phyloP scores from a whole-genome alignment of 2,329 filamentous ascomycete genomes.

The Fusarium neocosmosporiellum region DNA sequence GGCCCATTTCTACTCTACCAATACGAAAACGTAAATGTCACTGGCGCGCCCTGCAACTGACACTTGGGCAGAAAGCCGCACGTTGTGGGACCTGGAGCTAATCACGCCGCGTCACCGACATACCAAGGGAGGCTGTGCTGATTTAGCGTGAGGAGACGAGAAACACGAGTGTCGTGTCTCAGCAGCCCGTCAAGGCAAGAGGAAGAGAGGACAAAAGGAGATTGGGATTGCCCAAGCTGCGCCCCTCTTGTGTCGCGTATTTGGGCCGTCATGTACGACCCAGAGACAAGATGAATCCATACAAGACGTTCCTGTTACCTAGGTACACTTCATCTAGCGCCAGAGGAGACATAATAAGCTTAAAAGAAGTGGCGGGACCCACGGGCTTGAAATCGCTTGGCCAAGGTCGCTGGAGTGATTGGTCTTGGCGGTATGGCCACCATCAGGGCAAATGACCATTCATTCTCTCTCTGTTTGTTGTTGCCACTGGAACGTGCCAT shows the following conservation, averaged over 20 bases:
- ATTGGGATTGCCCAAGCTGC: neutral
- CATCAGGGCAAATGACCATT: neutral
- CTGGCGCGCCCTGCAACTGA: conserved; percentile 2
- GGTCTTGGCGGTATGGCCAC: neutral
- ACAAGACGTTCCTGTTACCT: neutral
- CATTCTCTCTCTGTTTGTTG: neutral
- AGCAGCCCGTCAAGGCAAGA: neutral
- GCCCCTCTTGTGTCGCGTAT: neutral
- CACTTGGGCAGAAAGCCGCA: neutral
- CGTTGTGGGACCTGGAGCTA: neutral
- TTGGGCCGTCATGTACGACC: neutral
- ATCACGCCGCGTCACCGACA: conserved; percentile 9
- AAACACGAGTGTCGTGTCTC: neutral
- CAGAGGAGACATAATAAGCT: conserved; percentile 1
- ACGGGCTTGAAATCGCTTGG: neutral
- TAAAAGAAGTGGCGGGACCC: conserved; percentile 4
- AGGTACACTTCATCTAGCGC: neutral
- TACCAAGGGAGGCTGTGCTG: conserved; percentile 1
- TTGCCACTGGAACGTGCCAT: neutral
- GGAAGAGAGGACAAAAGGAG: neutral
- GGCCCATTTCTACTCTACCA: neutral
- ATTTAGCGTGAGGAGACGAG: neutral
- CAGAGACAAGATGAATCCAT: neutral
- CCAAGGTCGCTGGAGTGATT: neutral
- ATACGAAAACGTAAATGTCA: neutral